These are phyloP conservation scores for Talaromyces sp. DNA, from an alignment of 2,329 filamentous ascomycete genomes.

Conservation along the genomic window DNA sequence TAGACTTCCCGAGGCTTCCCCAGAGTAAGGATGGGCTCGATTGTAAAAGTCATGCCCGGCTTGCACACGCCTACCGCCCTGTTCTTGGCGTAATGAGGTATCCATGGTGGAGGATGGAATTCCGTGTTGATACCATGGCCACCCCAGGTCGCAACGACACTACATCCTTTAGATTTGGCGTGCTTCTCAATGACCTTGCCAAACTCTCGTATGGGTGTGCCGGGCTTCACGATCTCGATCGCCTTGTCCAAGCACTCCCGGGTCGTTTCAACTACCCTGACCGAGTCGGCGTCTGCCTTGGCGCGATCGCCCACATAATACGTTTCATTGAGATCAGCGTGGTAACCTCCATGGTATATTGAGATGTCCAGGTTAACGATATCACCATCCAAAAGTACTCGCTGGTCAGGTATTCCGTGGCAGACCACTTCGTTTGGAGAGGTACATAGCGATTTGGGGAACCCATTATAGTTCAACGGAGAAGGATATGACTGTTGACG, in stretches of 20 bases:
- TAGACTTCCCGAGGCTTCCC: constrained; percentile 81
- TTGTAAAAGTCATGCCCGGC: constrained; percentile 91
- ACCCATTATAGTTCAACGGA: constrained; percentile 83
- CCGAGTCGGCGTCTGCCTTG: constrained; percentile 69
- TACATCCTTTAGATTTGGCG: constrained; percentile 71
- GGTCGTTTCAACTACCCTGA: constrained; percentile 78
- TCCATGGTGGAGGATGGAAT: constrained; percentile 85
- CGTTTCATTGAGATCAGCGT: constrained; percentile 90
- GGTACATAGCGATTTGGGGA: constrained; percentile 92
- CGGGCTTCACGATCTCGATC: constrained; percentile 82
- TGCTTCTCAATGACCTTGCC: constrained; percentile 88
- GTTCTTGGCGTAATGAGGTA: constrained; percentile 93
- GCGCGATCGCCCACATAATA: constrained; percentile 89
- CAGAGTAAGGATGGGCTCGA: constrained; percentile 89
- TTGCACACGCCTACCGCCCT: constrained; percentile 88
- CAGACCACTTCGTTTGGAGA: constrained; percentile 92
- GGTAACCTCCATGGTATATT: constrained; percentile 83
- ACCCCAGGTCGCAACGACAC: constrained; percentile 83
- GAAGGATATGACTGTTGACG: constrained; percentile 74
- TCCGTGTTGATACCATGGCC: constrained; percentile 85
- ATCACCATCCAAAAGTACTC: constrained; percentile 76
- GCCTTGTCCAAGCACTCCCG: constrained; percentile 76
- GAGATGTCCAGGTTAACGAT: constrained; percentile 93
- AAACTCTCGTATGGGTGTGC: constrained; percentile 77
- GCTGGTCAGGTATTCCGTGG: constrained; percentile 88